These are phyloP conservation scores for Aspergillus coremiiformis DNA, from an alignment of 495 filamentous ascomycete genomes.

Conservation along the genomic window DNA sequence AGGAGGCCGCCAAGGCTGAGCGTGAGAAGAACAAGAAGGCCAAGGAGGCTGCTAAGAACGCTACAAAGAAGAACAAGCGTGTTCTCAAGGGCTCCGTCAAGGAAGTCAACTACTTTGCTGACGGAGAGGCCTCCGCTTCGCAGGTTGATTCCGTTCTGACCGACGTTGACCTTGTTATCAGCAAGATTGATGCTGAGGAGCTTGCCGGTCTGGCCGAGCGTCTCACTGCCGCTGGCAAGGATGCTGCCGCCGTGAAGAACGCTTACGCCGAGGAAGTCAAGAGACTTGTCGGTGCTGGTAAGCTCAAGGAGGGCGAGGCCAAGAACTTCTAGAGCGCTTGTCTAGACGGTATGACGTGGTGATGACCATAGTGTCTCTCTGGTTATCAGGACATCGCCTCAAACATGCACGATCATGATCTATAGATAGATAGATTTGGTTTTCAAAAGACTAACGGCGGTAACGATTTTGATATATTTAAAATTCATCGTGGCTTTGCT, in stretches of 20 bases:
- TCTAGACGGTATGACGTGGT: neutral
- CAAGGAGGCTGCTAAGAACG: slow-evolving; percentile 95
- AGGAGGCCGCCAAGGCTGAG: slow-evolving; percentile 75
- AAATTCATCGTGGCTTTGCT: too few relatives aligned
- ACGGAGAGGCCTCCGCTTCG: slow-evolving; percentile 57
- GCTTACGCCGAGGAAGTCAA: slow-evolving; percentile 63
- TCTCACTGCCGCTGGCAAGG: slow-evolving; percentile 53
- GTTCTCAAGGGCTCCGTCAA: slow-evolving; percentile 86
- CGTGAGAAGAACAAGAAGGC: slow-evolving; percentile 87
- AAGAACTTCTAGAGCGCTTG: slow-evolving; percentile 42
- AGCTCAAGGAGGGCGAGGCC: slow-evolving; percentile 72
- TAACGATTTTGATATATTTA: slow-evolving; percentile 6
- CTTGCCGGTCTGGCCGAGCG: slow-evolving; percentile 70
- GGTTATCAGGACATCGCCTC: too few relatives aligned
- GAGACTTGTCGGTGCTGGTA: slow-evolving; percentile 66
- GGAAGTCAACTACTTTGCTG: slow-evolving; percentile 82
- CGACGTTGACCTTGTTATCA: slow-evolving; percentile 83
- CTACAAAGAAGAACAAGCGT: slow-evolving; percentile 99
- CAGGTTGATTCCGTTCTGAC: slow-evolving; percentile 74
- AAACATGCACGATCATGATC: neutral
- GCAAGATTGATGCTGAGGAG: slow-evolving; percentile 85
- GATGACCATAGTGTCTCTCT: neutral
- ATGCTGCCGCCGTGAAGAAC: slow-evolving; percentile 54
- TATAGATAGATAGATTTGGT: slow-evolving; percentile 11
- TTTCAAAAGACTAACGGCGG: slow-evolving; percentile 6